Evolutionary conservation across 768 basidiomycete species (phyloP).

Genomic region (Leccinellum albellum): DNA sequence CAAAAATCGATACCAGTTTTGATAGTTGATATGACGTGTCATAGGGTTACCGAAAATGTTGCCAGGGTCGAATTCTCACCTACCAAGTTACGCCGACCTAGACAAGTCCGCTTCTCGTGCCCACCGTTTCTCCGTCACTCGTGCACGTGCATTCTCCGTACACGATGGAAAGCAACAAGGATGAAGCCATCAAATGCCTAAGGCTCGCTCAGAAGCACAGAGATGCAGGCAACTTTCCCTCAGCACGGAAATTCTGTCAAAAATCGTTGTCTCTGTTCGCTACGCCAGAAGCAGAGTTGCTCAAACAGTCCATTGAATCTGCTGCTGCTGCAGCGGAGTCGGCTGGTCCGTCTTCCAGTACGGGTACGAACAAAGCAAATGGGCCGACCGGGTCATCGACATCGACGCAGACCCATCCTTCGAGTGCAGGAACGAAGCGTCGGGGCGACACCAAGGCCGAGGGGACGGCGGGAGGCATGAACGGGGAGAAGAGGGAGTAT

Average conservation of each 20-base stretch:
- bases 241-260: conserved; percentile 84
- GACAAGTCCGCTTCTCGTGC: conserved; percentile 2
- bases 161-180: conserved; percentile 82
- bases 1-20: not conserved
- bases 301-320: conserved; percentile 65
- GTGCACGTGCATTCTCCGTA: conserved; percentile 4
- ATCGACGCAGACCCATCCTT: conserved; percentile 65
- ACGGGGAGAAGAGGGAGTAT: conserved; percentile 78
- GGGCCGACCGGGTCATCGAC: conserved; percentile 43
- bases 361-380: conserved; percentile 31
- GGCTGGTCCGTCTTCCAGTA: conserved; percentile 38
- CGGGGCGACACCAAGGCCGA: conserved; percentile 42
- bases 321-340: conserved; percentile 38
- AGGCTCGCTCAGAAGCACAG: conserved; percentile 73
- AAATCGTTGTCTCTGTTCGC: conserved; percentile 83
- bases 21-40: conserved; percentile 7
- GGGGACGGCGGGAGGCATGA: conserved; percentile 59
- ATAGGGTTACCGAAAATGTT: conserved; percentile 3
- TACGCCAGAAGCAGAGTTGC: conserved; percentile 67
- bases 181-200: conserved; percentile 83
- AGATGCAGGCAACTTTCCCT: conserved; percentile 63
- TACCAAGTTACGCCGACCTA: not conserved
- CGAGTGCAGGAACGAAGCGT: conserved; percentile 68
- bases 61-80: conserved; percentile 24
- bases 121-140: conserved; percentile 9